Conservation (phyloP, 2,329 filamentous ascomycete species). For the Endoconidiophora polonica region DNA sequence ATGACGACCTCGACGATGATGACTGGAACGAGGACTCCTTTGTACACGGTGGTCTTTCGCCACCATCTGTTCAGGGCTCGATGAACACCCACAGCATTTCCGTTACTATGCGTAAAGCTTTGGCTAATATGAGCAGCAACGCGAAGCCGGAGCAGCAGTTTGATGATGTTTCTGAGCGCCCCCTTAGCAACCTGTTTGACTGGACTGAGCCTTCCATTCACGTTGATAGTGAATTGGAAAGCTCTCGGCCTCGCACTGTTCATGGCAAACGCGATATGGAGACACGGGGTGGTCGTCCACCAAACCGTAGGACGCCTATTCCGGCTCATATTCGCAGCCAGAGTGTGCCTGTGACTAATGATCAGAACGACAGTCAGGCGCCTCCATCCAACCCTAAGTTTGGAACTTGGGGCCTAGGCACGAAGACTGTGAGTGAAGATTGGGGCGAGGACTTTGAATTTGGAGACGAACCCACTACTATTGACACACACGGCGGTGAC, state of each 20-base stretch:
- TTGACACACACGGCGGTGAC: conserved; percentile 21
- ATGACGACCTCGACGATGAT: conserved; percentile 46
- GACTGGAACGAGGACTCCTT: conserved; percentile 40
- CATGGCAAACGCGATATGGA: conserved; percentile 61
- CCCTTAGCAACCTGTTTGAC: conserved; percentile 57
- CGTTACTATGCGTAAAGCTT: conserved; percentile 35
- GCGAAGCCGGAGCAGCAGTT: conserved; percentile 16
- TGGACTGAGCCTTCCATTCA: conserved; percentile 52
- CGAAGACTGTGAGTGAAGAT: conserved; percentile 65
- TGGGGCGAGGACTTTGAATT: conserved; percentile 88
- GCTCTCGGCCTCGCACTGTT: conserved; percentile 53
- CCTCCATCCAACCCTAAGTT: conserved; percentile 39
- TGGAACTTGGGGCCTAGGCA: conserved; percentile 67
- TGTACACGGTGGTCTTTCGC: conserved; percentile 37
- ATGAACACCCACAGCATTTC: conserved; percentile 37
- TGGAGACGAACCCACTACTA: conserved; percentile 26
- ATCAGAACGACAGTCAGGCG: conserved; percentile 30
- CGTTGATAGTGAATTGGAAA: conserved; percentile 43
- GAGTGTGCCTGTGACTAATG: conserved; percentile 59
- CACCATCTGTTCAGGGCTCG: conserved; percentile 33
- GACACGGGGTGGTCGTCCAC: conserved; percentile 49
- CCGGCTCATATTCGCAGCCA: conserved; percentile 62
- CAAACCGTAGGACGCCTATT: conserved; percentile 50
- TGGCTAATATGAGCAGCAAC: conserved; percentile 32
- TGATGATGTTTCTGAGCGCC: conserved; percentile 26